Percentiles rank a stretch among this genome's conserved stretches.
Evolutionary conservation across 2,329 filamentous ascomycete genomes (phyloP).

Genomic region (Aspergillus persii): DNA sequence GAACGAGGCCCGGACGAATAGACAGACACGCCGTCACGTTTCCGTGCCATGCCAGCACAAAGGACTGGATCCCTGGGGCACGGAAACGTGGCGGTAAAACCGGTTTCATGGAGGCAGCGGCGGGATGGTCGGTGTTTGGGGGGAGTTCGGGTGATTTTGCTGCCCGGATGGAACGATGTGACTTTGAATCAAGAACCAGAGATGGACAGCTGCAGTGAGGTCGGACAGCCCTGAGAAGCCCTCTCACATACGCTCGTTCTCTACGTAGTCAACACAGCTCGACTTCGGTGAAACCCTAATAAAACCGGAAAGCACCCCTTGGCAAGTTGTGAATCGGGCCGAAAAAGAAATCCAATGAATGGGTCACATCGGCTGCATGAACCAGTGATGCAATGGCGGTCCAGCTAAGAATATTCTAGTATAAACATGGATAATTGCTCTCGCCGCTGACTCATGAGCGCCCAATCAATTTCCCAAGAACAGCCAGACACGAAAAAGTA

Average conservation of each 20-base stretch:
- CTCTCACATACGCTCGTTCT: too few species aligned
- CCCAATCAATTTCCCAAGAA: conserved; percentile 10
- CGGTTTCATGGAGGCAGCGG: not conserved
- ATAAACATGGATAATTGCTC: conserved; percentile 4
- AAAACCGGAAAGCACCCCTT: not conserved
- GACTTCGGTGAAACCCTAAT: not conserved
- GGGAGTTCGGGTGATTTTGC: not conserved
- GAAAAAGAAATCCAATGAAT: not conserved
- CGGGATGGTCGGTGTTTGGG: not conserved
- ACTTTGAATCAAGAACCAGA: too few species aligned
- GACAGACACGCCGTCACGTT: not conserved
- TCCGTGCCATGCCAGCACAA: conserved; percentile 3
- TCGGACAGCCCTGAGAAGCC: too few species aligned
- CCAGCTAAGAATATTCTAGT: not conserved
- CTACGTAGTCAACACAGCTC: not conserved
- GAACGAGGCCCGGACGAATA: conserved; percentile 1
- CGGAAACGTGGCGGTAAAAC: conserved; percentile 8
- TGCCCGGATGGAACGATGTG: too few species aligned
- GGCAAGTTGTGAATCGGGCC: not conserved
- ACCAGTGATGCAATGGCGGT: conserved; percentile 7
- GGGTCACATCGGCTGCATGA: conserved; percentile 1
- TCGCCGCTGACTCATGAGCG: conserved; percentile 10
- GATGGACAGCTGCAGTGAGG: too few species aligned
- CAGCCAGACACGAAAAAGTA: conserved; percentile 3
- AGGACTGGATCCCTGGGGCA: conserved; percentile 1